Percentiles rank a stretch among this genome's conserved stretches.
Conservation (phyloP, 495 filamentous ascomycete species). For the Aspergillus sparsus region DNA sequence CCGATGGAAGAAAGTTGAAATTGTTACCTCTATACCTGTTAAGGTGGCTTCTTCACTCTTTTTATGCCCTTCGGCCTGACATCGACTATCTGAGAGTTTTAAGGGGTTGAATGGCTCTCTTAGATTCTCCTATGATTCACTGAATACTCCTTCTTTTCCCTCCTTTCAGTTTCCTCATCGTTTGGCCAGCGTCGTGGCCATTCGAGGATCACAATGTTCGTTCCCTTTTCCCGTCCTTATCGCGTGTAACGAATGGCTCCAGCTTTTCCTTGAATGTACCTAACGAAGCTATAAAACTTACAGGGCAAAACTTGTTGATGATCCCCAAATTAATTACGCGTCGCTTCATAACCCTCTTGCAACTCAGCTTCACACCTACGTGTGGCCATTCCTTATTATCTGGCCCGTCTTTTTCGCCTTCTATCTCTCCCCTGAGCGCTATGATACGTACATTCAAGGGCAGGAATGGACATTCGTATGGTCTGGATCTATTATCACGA, state of each 20-base stretch:
- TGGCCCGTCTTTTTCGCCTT: slow-evolving; percentile 90
- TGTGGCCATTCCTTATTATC: slow-evolving; percentile 86
- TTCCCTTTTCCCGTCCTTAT: slow-evolving; percentile 14
- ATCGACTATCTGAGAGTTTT: slow-evolving; percentile 4
- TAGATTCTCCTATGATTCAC: slow-evolving; percentile 33
- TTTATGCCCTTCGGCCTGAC: slow-evolving; percentile 14
- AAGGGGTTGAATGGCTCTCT: slow-evolving; percentile 13
- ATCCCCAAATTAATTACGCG: slow-evolving; percentile 82
- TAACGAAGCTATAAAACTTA: slow-evolving; percentile 22
- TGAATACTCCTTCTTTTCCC: slow-evolving; percentile 24
- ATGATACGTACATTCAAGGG: slow-evolving; percentile 82
- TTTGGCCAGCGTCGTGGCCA: slow-evolving; percentile 41
- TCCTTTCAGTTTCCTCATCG: slow-evolving; percentile 19
- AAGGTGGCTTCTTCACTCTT: slow-evolving; percentile 48
- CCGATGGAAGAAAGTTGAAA: slow-evolving; percentile 31
- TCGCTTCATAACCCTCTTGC: slow-evolving; percentile 88
- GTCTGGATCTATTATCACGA: slow-evolving; percentile 79
- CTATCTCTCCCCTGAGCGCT: slow-evolving; percentile 78
- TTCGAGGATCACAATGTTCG: slow-evolving; percentile 42
- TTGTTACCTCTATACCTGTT: slow-evolving; percentile 27
- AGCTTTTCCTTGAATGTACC: slow-evolving; percentile 11
- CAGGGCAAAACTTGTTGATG: slow-evolving; percentile 82
- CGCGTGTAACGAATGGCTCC: slow-evolving; percentile 18
- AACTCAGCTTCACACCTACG: slow-evolving; percentile 75
- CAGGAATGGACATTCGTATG: slow-evolving; percentile 98